Conservation (phyloP, 352 stramenopile species). For the Phytophthora sp. region DNA sequence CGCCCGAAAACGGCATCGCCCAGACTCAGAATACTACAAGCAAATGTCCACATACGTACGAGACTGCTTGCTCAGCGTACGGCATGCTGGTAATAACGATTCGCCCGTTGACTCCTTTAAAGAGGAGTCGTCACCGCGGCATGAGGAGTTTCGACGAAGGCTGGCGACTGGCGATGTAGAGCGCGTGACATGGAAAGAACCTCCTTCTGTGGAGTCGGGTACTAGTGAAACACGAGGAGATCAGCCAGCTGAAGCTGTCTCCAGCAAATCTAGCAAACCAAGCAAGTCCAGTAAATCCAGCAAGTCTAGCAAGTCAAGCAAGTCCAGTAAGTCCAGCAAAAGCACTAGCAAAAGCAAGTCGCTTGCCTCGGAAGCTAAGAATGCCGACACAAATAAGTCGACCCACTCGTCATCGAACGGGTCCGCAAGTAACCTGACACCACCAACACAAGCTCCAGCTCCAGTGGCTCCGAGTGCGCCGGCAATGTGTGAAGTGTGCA, state of each 20-base stretch:
- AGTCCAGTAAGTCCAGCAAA: constrained; percentile 29
- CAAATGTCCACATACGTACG: constrained; percentile 88
- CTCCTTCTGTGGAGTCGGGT: constrained; percentile 39
- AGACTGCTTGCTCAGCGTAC: constrained; percentile 81
- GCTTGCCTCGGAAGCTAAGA: constrained; percentile 19
- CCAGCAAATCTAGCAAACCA: constrained; percentile 25
- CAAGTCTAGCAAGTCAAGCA: constrained; percentile 32
- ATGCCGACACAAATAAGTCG: constrained; percentile 20
- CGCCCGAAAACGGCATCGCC: constrained; percentile 81
- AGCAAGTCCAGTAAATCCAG: constrained; percentile 34
- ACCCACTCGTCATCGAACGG: constrained; percentile 21
- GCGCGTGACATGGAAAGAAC: constrained; percentile 81
- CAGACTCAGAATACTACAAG: constrained; percentile 83
- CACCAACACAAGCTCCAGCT: constrained; percentile 15
- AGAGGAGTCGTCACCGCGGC: constrained; percentile 44
- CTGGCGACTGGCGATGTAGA: constrained; percentile 69
- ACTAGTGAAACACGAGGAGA: constrained; percentile 7
- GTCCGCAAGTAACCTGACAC: constrained; percentile 20
- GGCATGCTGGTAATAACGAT: constrained; percentile 42
- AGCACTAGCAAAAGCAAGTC: constrained; percentile 32
- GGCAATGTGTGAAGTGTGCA: constrained; percentile 62
- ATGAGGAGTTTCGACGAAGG: constrained; percentile 77
- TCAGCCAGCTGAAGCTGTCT: constrained; percentile 9
- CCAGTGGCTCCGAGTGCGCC: constrained; percentile 35
- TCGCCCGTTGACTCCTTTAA: constrained; percentile 51